A percentile compares a stretch with the other conserved stretches of the same genome.
Conservation (phyloP, 1,284 basidiomycete genomes). For the Tilletia setariae region DNA sequence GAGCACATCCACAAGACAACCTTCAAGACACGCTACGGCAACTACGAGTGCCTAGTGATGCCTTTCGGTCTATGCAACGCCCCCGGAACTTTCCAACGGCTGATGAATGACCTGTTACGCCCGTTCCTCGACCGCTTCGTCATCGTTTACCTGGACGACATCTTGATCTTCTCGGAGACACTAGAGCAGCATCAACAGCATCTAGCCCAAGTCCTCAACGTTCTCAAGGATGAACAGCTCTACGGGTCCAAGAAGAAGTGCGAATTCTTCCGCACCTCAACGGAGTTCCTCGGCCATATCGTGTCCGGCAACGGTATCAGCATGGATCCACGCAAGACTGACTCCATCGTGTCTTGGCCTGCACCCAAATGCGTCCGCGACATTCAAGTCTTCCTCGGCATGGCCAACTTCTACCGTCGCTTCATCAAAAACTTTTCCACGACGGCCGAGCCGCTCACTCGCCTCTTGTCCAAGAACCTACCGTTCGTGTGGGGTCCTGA, state of each 20-base stretch:
- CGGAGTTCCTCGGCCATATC: constrained; percentile 59
- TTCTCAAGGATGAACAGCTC: constrained; percentile 39
- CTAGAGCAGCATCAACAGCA: constrained; percentile 55
- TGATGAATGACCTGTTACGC: constrained; percentile 46
- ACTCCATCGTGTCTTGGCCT: constrained; percentile 56
- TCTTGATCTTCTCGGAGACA: constrained; percentile 57
- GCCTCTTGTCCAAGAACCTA: constrained; percentile 13
- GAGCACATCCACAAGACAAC: constrained; percentile 55
- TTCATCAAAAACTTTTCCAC: constrained; percentile 17
- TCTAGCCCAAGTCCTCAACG: constrained; percentile 54
- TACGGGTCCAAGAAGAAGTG: constrained; percentile 24
- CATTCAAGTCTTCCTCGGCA: too few species aligned
- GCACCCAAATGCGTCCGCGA: constrained; percentile 46
- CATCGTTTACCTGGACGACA: constrained; percentile 59
- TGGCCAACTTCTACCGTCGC: too few species aligned
- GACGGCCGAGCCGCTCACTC: constrained; percentile 14
- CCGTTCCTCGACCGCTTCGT: constrained; percentile 55
- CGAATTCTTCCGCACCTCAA: constrained; percentile 20
- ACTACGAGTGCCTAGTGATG: constrained; percentile 22
- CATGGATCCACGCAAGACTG: constrained; percentile 58
- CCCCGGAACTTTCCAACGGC: too few species aligned
- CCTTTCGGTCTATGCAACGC: constrained; percentile 8
- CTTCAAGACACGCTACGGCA: constrained; percentile 17
- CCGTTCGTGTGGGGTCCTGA: constrained; percentile 10
- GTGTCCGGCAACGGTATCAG: constrained; percentile 50